A percentile compares a stretch with the other conserved stretches of the same genome.
Evolutionary conservation across 805 yeast genomes (phyloP).

Genomic region (Yarrowia hollandica): DNA sequence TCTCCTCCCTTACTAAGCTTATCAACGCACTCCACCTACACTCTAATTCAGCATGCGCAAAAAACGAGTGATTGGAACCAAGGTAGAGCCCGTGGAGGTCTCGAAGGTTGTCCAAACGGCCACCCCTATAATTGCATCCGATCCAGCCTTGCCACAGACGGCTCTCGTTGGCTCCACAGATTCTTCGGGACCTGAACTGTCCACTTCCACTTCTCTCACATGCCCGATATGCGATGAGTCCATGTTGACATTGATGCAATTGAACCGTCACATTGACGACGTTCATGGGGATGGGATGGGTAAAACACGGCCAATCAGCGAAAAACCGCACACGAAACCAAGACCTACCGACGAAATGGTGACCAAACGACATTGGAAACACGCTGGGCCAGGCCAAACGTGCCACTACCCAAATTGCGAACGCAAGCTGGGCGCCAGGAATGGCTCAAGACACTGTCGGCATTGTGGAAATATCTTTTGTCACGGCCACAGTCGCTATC

Average conservation of each 20-base stretch:
- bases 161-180: not conserved
- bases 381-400: constrained; percentile 46
- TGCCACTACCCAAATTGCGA: constrained; percentile 50
- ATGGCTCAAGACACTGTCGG: constrained; percentile 68
- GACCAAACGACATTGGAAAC: constrained; percentile 60
- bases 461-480: constrained; percentile 76
- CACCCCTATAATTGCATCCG: not conserved
- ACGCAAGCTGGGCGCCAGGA: constrained; percentile 49
- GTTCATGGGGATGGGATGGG: constrained; percentile 50
- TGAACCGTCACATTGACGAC: constrained; percentile 73
- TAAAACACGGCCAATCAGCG: constrained; percentile 45
- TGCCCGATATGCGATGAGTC: constrained; percentile 74
- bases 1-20: not conserved
- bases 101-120: not conserved
- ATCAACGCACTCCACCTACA: constrained; percentile 11
- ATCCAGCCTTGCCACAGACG: not conserved
- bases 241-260: constrained; percentile 52
- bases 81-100: not conserved
- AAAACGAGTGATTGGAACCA: constrained; percentile 26
- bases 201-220: constrained; percentile 21
- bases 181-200: not conserved
- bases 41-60: constrained; percentile 19
- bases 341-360: constrained; percentile 40
- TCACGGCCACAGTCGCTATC: constrained; percentile 57
- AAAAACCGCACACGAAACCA: constrained; percentile 35